phyloP scores from a whole-genome alignment of 1,139 yeast species.

The Scheffersomyces segobiensis region DNA sequence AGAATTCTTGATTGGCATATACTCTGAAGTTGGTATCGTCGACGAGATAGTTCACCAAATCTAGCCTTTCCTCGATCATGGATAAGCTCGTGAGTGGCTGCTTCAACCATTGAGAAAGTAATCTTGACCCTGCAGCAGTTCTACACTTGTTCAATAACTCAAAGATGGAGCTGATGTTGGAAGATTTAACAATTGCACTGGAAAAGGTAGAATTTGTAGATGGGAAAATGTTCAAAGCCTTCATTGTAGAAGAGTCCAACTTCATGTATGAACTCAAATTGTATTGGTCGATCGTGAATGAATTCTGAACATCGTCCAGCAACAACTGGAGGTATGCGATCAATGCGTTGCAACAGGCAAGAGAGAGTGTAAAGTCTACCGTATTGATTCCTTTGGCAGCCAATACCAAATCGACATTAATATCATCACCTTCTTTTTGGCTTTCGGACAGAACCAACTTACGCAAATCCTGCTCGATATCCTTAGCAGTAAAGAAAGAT shows the following conservation, averaged over 20 bases:
- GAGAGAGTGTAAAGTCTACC: slow-evolving; percentile 32
- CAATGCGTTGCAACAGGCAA: slow-evolving; percentile 61
- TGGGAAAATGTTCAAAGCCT: slow-evolving; percentile 86
- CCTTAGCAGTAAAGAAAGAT: slow-evolving; percentile 57
- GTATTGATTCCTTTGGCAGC: slow-evolving; percentile 58
- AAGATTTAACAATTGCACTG: slow-evolving; percentile 42
- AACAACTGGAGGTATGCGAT: slow-evolving; percentile 64
- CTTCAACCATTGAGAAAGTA: slow-evolving; percentile 90
- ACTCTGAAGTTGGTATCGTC: slow-evolving; percentile 69
- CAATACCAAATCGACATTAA: slow-evolving; percentile 50
- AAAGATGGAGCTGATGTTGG: slow-evolving; percentile 54
- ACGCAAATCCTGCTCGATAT: slow-evolving; percentile 72
- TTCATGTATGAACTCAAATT: slow-evolving; percentile 79
- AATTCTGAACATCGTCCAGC: slow-evolving; percentile 43
- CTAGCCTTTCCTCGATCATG: slow-evolving; percentile 67
- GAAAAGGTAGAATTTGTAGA: slow-evolving; percentile 36
- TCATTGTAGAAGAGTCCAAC: slow-evolving; percentile 85
- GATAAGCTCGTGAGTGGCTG: slow-evolving; percentile 77
- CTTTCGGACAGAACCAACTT: slow-evolving; percentile 54
- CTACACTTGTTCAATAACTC: slow-evolving; percentile 87
- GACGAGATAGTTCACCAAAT: slow-evolving; percentile 69
- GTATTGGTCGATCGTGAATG: slow-evolving; percentile 61
- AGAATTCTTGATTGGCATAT: slow-evolving; percentile 63
- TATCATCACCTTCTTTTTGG: slow-evolving; percentile 22
- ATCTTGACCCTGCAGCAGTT: slow-evolving; percentile 80